phyloP scores from a whole-genome alignment of 2,329 filamentous ascomycete species.

The Arthrobotrys sphaeroides region DNA sequence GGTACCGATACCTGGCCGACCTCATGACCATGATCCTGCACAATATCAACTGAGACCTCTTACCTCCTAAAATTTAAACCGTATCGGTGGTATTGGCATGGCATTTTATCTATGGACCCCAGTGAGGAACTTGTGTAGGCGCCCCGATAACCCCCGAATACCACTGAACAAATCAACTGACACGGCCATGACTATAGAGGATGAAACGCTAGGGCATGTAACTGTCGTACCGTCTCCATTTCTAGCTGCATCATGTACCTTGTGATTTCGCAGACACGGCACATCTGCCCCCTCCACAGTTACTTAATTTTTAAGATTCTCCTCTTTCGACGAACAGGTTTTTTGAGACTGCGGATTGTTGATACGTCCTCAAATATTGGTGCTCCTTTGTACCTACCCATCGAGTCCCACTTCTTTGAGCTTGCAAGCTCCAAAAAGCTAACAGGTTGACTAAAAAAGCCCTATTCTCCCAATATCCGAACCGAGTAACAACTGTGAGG shows the following conservation, averaged over 20 bases:
- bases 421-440: not conserved
- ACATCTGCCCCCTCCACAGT: not conserved
- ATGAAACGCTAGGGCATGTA: not conserved
- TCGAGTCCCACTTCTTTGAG: not conserved
- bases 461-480: not conserved
- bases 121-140: not conserved
- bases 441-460: not conserved
- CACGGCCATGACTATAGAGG: not conserved
- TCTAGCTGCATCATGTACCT: not conserved
- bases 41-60: not conserved
- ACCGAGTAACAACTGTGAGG: not conserved
- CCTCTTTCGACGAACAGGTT: not conserved
- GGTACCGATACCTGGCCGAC: not conserved
- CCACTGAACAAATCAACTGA: not conserved
- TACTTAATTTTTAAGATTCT: too few relatives aligned
- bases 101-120: not conserved
- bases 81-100: not conserved
- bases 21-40: not conserved
- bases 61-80: not conserved
- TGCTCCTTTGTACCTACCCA: not conserved
- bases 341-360: not conserved
- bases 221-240: not conserved
- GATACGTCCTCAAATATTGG: not conserved
- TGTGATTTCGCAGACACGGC: constrained; percentile 4
- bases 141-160: not conserved